These are phyloP conservation scores for Cairneyella variabilis DNA, from an alignment of 495 filamentous ascomycete species.

Conservation along the genomic window DNA sequence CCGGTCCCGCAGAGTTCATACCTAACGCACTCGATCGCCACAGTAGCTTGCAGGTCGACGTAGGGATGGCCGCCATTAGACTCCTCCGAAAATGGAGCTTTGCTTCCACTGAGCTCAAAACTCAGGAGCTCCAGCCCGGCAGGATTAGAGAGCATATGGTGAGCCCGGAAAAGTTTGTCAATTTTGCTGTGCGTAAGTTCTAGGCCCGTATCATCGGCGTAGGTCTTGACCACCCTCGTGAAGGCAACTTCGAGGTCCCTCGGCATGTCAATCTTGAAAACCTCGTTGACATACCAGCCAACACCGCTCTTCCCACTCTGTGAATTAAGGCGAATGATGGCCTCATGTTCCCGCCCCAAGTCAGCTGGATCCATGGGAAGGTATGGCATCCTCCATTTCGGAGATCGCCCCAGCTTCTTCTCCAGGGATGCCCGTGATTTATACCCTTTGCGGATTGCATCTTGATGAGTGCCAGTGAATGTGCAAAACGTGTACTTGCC, in stretches of 20 bases:
- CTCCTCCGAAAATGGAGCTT: no score
- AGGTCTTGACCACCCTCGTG: slow-evolving; percentile 73
- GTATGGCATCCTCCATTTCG: slow-evolving; percentile 75
- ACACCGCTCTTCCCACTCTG: slow-evolving; percentile 92
- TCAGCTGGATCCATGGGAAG: slow-evolving; percentile 88
- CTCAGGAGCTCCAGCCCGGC: no score
- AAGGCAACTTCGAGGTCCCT: slow-evolving; percentile 91
- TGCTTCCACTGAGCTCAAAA: no score
- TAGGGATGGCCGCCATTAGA: no score
- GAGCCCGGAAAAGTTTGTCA: slow-evolving; percentile 78
- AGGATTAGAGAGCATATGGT: no score
- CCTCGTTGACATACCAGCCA: slow-evolving; percentile 84
- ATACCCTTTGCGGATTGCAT: slow-evolving; percentile 97
- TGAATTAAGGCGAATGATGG: slow-evolving; percentile 93
- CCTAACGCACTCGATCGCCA: no score
- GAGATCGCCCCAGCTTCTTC: slow-evolving; percentile 39
- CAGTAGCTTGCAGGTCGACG: no score
- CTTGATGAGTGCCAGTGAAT: slow-evolving; percentile 87
- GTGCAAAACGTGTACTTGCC: slow-evolving; percentile 81
- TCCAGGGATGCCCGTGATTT: slow-evolving; percentile 58
- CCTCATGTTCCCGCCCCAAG: slow-evolving; percentile 90
- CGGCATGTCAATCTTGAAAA: slow-evolving; percentile 83
- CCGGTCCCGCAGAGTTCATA: no score
- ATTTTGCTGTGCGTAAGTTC: slow-evolving; percentile 85
- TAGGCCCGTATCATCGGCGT: slow-evolving; percentile 68